Evolutionary conservation across 2,329 filamentous ascomycete genomes (phyloP), one percentile per base, ranked within the genome.

Genomic region (Pseudogymnoascus sp.): DNA sequence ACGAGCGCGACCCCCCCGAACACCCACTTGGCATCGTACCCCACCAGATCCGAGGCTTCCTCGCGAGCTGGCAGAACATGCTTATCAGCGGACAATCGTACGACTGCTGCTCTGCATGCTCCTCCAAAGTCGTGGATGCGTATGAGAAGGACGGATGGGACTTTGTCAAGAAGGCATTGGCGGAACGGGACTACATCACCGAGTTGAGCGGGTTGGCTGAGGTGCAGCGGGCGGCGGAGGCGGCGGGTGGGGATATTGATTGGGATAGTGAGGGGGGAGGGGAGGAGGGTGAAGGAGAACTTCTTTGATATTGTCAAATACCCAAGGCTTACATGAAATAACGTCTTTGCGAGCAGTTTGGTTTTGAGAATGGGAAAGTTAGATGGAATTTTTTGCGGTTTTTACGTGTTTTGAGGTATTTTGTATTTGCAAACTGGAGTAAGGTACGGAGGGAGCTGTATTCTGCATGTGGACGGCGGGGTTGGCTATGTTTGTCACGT

Each of bases 51-150:
- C 86, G 91, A 34, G 90, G 90, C 23, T 93, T 89, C 73, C 79
- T 93, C 21, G 84, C 85, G 36, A 88, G 81, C 3, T 95, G 91
- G 74, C 84, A 86, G 71, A 92, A 88, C 67, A 80, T 93, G 65
- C 80, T 88, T 39, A 86, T 95, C 68, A 85, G 83, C 62, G 90
- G 90, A 7, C 81, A 85, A 68, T 88, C 89, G 0, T 96, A 93
- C 73, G 86, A 91, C 64, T 87, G 86, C 74, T 96, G 91, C 75
- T 91, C 89, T 60, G 91, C 89, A 1, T 96, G 91, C 71, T 91
- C 88, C 67, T 82, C 83, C 36, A 84, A 81, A 47, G 85, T 96
- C 29, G 74, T 93, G 0, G 79, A 81, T 0, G 84, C 85, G 0
- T 95, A 93, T 72, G 80, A 84, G 54, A 73, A 76, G 1, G 83